Base-by-base conservation (phyloP, 306 rosid species). In the Oxytropis ochrocephala region DNA sequence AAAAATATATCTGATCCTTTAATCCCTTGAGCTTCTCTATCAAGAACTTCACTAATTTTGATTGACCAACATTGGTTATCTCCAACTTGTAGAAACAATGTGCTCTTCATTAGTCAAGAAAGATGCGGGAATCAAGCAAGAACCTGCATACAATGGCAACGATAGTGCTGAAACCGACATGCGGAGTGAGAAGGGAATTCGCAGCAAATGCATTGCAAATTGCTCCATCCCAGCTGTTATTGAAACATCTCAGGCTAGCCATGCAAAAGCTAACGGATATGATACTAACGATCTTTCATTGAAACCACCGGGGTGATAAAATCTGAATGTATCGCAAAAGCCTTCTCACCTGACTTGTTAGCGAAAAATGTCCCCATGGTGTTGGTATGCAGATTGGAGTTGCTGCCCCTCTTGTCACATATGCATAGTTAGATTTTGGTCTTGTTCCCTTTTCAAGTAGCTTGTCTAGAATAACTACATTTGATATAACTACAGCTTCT, bases 51-150 rank as follows among this genome's bases (percentile, higher is more conserved):
- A 13, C 32, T 44, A 18, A 14, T 42, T 54, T 59, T 63, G 35
- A 76, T 53, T 51, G 54, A 70, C 59, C 35, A 29, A 67, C 11
- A 21, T 63, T 41, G 24, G 42, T 17, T 54, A 53, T 80, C 46
- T 69, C 55, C 62, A 55, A 64, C 77, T 24, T 29, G 69, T 79
- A 86, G 90, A 86, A 81, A 74, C 87, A 67, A 73, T 65, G 80
- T 62, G 74, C 60, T 78, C 70, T 12, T 68, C 81, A 27, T 36
- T 72, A 72, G 68, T 76, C 70, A 80, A 74, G 78, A 71, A 67
- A 49, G 84, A 72, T 43, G 47, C 5, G 16, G 74, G 38, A 52
- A 78, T 30, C 70, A 59, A 53, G 62, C 73, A 13, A 41, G 84
- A 57, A 74, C 61, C 68, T n/a, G 79, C 39, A 35, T 70, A 75